These are phyloP conservation scores for Sporothrix brunneoviolacea DNA, from an alignment of 2,329 filamentous ascomycete genomes.

Conservation along the genomic window DNA sequence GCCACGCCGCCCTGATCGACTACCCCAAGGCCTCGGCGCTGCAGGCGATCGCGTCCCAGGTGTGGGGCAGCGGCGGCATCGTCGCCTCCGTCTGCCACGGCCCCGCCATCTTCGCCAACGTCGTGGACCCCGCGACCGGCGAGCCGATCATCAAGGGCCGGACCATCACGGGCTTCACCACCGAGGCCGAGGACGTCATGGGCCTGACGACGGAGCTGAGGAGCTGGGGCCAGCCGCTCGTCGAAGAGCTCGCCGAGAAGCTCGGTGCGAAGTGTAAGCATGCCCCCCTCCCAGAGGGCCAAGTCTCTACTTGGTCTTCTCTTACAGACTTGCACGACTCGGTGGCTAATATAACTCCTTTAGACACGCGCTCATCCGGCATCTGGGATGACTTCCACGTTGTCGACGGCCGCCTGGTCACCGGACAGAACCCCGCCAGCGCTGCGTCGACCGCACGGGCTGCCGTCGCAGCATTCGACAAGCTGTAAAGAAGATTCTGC, in stretches of 20 bases:
- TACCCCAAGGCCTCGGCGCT: constrained; percentile 36
- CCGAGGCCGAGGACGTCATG: constrained; percentile 30
- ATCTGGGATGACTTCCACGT: constrained; percentile 26
- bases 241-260: constrained; percentile 27
- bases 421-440: constrained; percentile 36
- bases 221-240: constrained; percentile 26
- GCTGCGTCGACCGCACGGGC: constrained; percentile 32
- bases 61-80: constrained; percentile 35
- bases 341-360: no score
- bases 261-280: constrained; percentile 1
- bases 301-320: background rate
- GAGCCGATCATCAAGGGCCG: constrained; percentile 32
- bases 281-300: no score
- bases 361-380: constrained; percentile 19
- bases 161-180: constrained; percentile 34
- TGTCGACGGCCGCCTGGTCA: constrained; percentile 33
- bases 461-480: constrained; percentile 32
- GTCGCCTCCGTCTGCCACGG: constrained; percentile 37
- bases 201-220: constrained; percentile 26
- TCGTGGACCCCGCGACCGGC: constrained; percentile 27
- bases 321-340: no score
- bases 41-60: constrained; percentile 33
- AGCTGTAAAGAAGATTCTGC: constrained; percentile 23
- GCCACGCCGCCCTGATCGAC: constrained; percentile 40
- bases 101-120: constrained; percentile 31